Conservation (phyloP, 768 basidiomycete genomes). For the Suillus alpinus region DNA sequence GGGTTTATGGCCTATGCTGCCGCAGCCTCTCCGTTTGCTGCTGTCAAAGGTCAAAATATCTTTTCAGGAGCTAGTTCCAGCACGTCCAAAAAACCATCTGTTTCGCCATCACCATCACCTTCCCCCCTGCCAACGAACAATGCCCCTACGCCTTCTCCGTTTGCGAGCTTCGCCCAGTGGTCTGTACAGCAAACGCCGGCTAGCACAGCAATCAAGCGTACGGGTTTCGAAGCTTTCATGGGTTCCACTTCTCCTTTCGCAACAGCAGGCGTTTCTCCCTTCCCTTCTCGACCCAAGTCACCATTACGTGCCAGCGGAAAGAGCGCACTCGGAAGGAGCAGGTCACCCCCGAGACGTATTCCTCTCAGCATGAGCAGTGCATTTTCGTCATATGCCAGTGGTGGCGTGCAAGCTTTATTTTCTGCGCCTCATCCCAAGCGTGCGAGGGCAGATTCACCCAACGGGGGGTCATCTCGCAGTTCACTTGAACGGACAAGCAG, state of each 20-base stretch:
- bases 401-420: slow-evolving; percentile 47
- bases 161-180: slow-evolving; percentile 19
- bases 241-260: slow-evolving; percentile 51
- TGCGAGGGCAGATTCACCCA: slow-evolving; percentile 50
- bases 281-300: slow-evolving; percentile 46
- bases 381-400: slow-evolving; percentile 59
- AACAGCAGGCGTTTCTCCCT: slow-evolving; percentile 28
- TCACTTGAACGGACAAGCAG: slow-evolving; percentile 40
- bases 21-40: slow-evolving; percentile 67
- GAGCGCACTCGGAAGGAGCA: slow-evolving; percentile 37
- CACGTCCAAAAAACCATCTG: slow-evolving; percentile 26
- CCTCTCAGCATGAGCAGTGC: slow-evolving; percentile 43
- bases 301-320: slow-evolving; percentile 36
- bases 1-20: slow-evolving; percentile 84
- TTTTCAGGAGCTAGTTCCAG: slow-evolving; percentile 28
- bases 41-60: slow-evolving; percentile 66
- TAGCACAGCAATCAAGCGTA: slow-evolving; percentile 44
- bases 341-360: slow-evolving; percentile 53
- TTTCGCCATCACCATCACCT: slow-evolving; percentile 18
- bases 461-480: slow-evolving; percentile 39
- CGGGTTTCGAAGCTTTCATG: slow-evolving; percentile 58
- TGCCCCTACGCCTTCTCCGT: slow-evolving; percentile 19
- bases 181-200: slow-evolving; percentile 20
- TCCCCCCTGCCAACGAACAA: slow-evolving; percentile 19
- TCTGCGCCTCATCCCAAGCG: slow-evolving; percentile 48